These are phyloP conservation scores for Polytrichum formosum DNA, from an alignment of 225 moss, liverwort and hornwort genomes.

Conservation along the genomic window DNA sequence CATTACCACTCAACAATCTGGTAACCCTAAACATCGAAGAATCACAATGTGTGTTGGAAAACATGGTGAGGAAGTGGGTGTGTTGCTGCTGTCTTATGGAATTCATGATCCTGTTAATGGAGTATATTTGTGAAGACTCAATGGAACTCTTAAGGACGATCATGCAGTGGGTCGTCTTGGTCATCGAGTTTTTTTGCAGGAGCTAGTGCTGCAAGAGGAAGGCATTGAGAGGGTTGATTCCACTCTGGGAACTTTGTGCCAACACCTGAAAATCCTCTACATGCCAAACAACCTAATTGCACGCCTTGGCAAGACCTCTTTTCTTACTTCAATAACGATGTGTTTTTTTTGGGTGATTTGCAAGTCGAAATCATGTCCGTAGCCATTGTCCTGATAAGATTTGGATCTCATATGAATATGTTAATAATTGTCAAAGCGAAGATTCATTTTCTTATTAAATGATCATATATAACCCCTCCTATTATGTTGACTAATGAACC, in stretches of 20 bases:
- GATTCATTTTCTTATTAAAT: no score
- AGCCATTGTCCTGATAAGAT: no score
- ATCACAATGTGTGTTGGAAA: background rate
- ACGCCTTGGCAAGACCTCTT: slow-evolving; percentile 45
- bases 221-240: slow-evolving; percentile 76
- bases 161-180: background rate
- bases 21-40: background rate
- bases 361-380: no score
- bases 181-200: slow-evolving; percentile 29
- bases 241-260: slow-evolving; percentile 68
- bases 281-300: slow-evolving; percentile 96
- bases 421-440: no score
- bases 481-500: no score
- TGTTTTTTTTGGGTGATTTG: no score
- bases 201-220: slow-evolving; percentile 86
- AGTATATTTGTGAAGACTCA: background rate
- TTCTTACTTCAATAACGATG: no score
- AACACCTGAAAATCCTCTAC: slow-evolving; percentile 76
- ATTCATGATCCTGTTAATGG: background rate
- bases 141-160: background rate
- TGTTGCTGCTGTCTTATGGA: background rate
- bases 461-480: no score
- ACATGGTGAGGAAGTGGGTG: no score
- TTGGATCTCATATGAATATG: no score
- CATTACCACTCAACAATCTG: background rate